These are phyloP conservation scores for Septoria linicola DNA, from an alignment of 2,329 filamentous ascomycete genomes.

Conservation along the genomic window DNA sequence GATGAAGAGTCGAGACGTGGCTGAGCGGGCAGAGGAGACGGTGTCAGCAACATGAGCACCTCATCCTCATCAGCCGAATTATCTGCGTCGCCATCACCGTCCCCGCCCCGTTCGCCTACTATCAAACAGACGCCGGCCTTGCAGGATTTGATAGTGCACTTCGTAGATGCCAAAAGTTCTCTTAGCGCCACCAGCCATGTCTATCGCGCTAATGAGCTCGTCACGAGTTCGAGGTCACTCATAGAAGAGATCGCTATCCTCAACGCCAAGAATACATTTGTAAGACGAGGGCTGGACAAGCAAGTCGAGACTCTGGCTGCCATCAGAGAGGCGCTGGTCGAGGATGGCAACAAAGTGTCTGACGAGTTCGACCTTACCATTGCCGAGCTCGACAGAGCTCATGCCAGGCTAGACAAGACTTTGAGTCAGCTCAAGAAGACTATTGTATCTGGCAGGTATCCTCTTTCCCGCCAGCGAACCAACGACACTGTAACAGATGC, in stretches of 20 bases:
- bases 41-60: slow-evolving; percentile 2
- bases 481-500: slow-evolving; percentile 15
- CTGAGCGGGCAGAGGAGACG: background rate
- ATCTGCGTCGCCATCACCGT: slow-evolving; percentile 27
- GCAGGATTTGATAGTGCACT: slow-evolving; percentile 77
- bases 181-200: slow-evolving; percentile 78
- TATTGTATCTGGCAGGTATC: slow-evolving; percentile 62
- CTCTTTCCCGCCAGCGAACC: slow-evolving; percentile 46
- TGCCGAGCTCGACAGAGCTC: slow-evolving; percentile 60
- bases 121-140: slow-evolving; percentile 52
- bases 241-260: slow-evolving; percentile 78
- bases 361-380: slow-evolving; percentile 46
- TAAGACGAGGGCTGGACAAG: slow-evolving; percentile 44
- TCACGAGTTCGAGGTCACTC: slow-evolving; percentile 69
- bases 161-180: slow-evolving; percentile 83
- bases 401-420: slow-evolving; percentile 63
- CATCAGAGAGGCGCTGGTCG: slow-evolving; percentile 45
- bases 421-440: slow-evolving; percentile 65
- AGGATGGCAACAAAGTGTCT: slow-evolving; percentile 44
- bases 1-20: background rate
- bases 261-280: slow-evolving; percentile 50
- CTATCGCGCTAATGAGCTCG: slow-evolving; percentile 81
- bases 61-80: slow-evolving; percentile 5
- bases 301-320: slow-evolving; percentile 47
- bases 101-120: slow-evolving; percentile 44